Evolutionary conservation across 192 early-diverging fungal species (phyloP).

Genomic region (Geosiphon pyriformis): DNA sequence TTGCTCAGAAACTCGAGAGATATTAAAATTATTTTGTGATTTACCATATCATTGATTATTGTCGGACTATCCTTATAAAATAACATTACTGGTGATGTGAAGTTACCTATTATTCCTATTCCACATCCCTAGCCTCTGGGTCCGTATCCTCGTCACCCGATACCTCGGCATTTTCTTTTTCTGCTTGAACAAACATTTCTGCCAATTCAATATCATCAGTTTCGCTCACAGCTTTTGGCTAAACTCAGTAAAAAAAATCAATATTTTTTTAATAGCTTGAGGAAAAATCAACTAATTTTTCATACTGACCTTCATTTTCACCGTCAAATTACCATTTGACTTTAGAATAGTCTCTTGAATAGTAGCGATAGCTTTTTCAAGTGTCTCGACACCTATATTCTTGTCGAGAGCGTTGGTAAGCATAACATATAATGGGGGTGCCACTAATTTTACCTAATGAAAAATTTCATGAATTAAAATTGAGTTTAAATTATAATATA

Average conservation of each 20-base stretch:
- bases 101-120: too few species aligned
- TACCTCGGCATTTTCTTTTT: constrained; percentile 89
- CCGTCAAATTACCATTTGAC: constrained; percentile 64
- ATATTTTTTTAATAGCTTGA: too few species aligned
- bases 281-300: too few species aligned
- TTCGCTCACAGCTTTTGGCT: constrained; percentile 83
- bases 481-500: too few species aligned
- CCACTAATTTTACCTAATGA: constrained; percentile 82
- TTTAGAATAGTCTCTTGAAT: constrained; percentile 77
- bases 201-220: constrained; percentile 92
- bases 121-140: constrained; percentile 45
- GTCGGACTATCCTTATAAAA: too few species aligned
- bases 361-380: constrained; percentile 82
- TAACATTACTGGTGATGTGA: too few species aligned
- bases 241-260: constrained; percentile 25
- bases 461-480: too few species aligned
- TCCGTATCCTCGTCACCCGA: constrained; percentile 87
- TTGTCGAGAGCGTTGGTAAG: constrained; percentile 83
- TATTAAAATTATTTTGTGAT: too few species aligned
- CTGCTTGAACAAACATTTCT: constrained; percentile 79
- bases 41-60: too few species aligned
- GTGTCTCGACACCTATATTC: constrained; percentile 70
- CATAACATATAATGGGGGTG: constrained; percentile 93
- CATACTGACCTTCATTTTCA: constrained; percentile 77
- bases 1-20: too few species aligned